A percentile compares a stretch with the other conserved stretches of the same genome.
phyloP scores from a whole-genome alignment of 768 basidiomycete species.

The Paxillus rubicundulus region DNA sequence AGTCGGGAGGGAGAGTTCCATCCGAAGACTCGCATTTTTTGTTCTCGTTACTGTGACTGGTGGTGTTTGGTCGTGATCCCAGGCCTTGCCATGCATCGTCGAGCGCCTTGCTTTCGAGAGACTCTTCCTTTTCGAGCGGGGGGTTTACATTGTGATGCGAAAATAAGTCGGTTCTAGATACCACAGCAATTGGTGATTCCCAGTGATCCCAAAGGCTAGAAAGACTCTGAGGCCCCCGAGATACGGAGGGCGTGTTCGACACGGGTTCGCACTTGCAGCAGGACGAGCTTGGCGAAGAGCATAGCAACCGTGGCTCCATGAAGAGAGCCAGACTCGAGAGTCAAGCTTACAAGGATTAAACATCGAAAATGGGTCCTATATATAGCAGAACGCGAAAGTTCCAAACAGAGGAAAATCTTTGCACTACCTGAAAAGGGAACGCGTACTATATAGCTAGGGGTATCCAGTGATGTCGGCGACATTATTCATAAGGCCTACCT shows the following conservation, averaged over 20 bases:
- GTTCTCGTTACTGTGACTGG: background rate
- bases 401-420: too few relatives aligned
- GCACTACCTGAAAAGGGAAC: too few relatives aligned
- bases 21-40: slow-evolving; percentile 5
- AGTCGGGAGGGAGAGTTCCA: slow-evolving; percentile 16
- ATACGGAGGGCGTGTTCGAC: background rate
- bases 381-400: too few relatives aligned
- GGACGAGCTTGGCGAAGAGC: background rate
- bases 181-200: background rate
- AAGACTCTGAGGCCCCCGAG: background rate
- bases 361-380: too few relatives aligned
- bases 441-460: too few relatives aligned
- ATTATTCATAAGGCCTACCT: slow-evolving; percentile 34
- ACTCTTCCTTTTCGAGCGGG: background rate
- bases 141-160: background rate
- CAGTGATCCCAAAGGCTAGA: background rate
- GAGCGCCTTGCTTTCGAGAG: background rate
- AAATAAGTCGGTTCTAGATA: background rate
- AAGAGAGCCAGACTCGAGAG: background rate
- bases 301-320: slow-evolving; percentile 6
- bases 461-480: slow-evolving; percentile 34
- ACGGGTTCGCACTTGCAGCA: slow-evolving; percentile 7
- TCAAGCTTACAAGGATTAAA: too few relatives aligned
- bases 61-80: background rate
- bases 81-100: background rate